A percentile compares a stretch with the other conserved stretches of the same genome.
These are phyloP conservation scores for Telfairia occidentalis DNA, from an alignment of 331 rosid genomes.

Conservation along the genomic window DNA sequence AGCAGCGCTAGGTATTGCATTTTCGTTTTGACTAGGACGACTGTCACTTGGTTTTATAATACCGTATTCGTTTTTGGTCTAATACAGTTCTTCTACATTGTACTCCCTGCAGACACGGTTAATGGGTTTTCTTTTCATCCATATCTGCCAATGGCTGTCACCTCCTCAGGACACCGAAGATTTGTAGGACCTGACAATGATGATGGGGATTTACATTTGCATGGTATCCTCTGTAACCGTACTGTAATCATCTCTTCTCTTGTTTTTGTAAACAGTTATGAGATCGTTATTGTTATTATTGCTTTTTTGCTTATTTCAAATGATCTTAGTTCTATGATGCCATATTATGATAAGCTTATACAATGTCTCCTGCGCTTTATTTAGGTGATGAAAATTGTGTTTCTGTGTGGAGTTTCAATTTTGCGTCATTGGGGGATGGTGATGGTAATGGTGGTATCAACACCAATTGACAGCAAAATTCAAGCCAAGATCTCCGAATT, in stretches of 20 bases:
- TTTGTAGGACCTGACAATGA: slow-evolving; percentile 52
- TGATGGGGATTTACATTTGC: slow-evolving; percentile 39
- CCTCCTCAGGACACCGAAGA: slow-evolving; percentile 93
- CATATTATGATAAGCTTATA: neutral
- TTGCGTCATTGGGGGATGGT: slow-evolving; percentile 32
- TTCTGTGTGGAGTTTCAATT: slow-evolving; percentile 74
- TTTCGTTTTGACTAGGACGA: neutral
- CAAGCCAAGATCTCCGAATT: neutral
- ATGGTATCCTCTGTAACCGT: slow-evolving; percentile 39
- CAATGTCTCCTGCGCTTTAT: slow-evolving; percentile 7
- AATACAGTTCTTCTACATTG: slow-evolving; percentile 9
- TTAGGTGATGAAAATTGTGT: slow-evolving; percentile 72
- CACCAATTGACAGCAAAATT: neutral
- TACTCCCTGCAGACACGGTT: slow-evolving; percentile 53
- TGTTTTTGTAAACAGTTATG: neutral
- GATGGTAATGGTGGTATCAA: slow-evolving; percentile 19
- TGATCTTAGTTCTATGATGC: neutral
- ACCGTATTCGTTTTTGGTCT: neutral
- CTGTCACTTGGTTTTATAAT: neutral
- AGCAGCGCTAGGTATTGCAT: slow-evolving; percentile 67
- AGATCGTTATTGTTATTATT: neutral
- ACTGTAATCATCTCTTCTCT: neutral
- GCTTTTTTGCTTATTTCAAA: neutral
- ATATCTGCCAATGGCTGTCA: slow-evolving; percentile 59
- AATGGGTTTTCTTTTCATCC: slow-evolving; percentile 90